These are phyloP conservation scores for Ananas comosus DNA, from an alignment of 176 grass and related monocot species.

Conservation along the genomic window DNA sequence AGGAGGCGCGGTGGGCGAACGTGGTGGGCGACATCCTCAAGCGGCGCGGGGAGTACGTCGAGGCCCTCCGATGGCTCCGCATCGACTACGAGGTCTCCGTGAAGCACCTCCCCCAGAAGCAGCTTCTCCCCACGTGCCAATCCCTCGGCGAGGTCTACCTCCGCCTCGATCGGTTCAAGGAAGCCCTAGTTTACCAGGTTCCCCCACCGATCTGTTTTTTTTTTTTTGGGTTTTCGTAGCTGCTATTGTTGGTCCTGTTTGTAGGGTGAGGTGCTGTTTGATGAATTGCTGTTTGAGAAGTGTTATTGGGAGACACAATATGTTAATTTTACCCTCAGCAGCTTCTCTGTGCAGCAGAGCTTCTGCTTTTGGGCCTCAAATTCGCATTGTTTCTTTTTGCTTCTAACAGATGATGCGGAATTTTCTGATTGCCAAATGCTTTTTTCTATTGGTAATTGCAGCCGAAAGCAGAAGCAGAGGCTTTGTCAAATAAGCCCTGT, in stretches of 20 bases:
- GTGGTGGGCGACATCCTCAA: slow-evolving; percentile 83
- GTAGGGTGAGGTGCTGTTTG: no score
- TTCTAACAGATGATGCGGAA: no score
- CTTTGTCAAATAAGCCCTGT: not conserved
- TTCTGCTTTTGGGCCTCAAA: no score
- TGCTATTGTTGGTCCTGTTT: not conserved
- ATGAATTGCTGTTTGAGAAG: no score
- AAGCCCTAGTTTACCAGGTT: slow-evolving; percentile 78
- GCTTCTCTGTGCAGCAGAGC: no score
- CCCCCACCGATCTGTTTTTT: not conserved
- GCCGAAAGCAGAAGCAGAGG: no score
- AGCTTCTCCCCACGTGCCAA: slow-evolving; percentile 71
- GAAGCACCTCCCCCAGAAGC: slow-evolving; percentile 73
- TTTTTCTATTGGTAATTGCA: no score
- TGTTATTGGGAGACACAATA: no score
- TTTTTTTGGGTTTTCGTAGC: not conserved
- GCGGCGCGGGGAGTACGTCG: slow-evolving; percentile 68
- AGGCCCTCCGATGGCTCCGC: slow-evolving; percentile 71
- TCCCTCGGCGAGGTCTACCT: slow-evolving; percentile 84
- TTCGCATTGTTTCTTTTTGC: no score
- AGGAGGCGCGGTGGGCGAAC: slow-evolving; percentile 84
- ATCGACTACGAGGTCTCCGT: slow-evolving; percentile 58
- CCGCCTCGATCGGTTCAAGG: slow-evolving; percentile 43
- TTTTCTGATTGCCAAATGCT: no score
- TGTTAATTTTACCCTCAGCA: no score